A percentile compares a stretch with the other conserved stretches of the same genome.
These are phyloP conservation scores for Paspalum notatum DNA, from an alignment of 176 grass and related monocot genomes.

Conservation along the genomic window DNA sequence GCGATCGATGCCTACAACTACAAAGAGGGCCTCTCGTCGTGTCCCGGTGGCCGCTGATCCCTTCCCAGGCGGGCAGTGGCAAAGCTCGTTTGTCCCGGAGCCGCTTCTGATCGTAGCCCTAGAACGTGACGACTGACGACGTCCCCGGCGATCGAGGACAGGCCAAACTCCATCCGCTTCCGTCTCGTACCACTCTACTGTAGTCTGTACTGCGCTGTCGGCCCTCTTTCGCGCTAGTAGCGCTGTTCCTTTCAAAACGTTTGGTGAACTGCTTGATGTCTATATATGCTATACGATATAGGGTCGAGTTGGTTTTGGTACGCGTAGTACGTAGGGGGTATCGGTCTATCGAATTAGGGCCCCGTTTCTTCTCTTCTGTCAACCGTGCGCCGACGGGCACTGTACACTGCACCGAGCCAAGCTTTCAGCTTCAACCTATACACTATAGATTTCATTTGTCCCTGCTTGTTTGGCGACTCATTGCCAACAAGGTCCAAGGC, in stretches of 20 bases:
- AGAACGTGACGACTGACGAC: neutral
- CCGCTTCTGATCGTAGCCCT: neutral
- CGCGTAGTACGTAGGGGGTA: neutral
- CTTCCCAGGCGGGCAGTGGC: neutral
- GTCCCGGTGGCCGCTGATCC: neutral
- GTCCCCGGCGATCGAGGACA: neutral
- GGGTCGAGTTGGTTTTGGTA: neutral
- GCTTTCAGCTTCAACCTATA: conserved; percentile 2
- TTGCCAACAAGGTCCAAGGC: neutral
- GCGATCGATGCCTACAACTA: neutral
- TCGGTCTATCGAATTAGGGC: too few relatives aligned
- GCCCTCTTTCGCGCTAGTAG: neutral
- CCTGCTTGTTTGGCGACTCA: neutral
- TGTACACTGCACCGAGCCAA: neutral
- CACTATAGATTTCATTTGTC: neutral
- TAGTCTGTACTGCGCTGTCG: neutral
- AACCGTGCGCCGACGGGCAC: neutral
- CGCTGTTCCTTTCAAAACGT: neutral
- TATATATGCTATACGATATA: neutral
- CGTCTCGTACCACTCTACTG: neutral
- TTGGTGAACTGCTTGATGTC: neutral
- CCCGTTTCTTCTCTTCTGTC: neutral
- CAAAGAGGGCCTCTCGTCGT: conserved; percentile 1
- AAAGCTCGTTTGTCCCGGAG: conserved; percentile 32
- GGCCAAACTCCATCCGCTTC: conserved; percentile 20